Evolutionary conservation across 192 early-diverging fungal species (phyloP), one percentile per base, ranked within the genome.

Genomic region (Umbelopsis ramanniana): DNA sequence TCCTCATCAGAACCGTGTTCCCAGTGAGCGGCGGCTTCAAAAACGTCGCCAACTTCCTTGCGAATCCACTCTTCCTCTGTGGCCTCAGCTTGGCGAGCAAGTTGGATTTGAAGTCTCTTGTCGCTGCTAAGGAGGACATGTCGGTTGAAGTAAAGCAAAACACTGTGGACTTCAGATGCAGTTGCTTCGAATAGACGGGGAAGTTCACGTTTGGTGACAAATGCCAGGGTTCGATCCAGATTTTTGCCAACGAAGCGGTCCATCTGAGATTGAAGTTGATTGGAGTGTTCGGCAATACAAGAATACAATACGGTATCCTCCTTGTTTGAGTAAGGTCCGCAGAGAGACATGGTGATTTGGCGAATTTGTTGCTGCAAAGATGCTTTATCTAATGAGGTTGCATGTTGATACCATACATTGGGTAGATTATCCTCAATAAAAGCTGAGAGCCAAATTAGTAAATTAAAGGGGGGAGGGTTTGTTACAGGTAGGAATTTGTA

Each of bases 231-330:
- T 3, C 57, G 57, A 37, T 63, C 57, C 2, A 63, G 57, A 37
- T 63, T 63, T 63, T 63, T 63, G 57, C 57, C 57, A 17, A 63
- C 57, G 37, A 63, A 63, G 19, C 57, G 57, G n/a, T 63, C 57
- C 57, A 63, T 63, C n/a, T 63, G 57, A 12, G 57, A 35, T 19
- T 63, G 57, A 2, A 63, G 14, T 63, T 63, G 57, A 37, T 22
- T 63, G 2, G 35, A 37, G 26, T 63, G 57, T 35, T 63, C 57
- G 17, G 33, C 57, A 63, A 63, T 63, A 26, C 57, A 63, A 5
- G 57, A 63, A 38, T 63, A 63, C 17, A 35, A 8, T 2, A 63
- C 57, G 1, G 57, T 63, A 63, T 63, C 57, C 3, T 29, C 24
- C 3, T 37, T 29, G 17, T 17, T 63, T 3, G 57, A 37, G 6